These are phyloP conservation scores for Aspergillus latus DNA, from an alignment of 2,329 filamentous ascomycete genomes.

Conservation along the genomic window DNA sequence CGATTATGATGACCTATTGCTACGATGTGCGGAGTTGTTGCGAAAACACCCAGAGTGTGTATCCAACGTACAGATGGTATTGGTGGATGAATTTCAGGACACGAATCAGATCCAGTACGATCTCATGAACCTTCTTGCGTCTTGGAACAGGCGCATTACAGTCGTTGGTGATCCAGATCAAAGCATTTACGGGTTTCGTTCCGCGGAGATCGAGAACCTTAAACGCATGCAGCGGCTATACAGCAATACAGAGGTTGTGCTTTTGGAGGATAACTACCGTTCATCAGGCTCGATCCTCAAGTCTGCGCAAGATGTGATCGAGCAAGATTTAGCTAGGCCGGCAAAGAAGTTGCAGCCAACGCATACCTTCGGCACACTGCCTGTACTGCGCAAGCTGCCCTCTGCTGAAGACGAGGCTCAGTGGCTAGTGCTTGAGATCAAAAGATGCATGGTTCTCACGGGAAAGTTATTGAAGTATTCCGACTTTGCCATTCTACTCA, in stretches of 20 bases:
- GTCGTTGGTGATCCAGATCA: constrained; percentile 97
- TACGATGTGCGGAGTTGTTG: constrained; percentile 79
- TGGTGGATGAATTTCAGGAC: constrained; percentile 98
- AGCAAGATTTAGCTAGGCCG: constrained; percentile 80
- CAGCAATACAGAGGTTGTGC: constrained; percentile 74
- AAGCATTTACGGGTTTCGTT: constrained; percentile 95
- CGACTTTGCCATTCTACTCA: constrained; percentile 84
- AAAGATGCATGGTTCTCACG: constrained; percentile 67
- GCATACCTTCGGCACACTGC: constrained; percentile 74
- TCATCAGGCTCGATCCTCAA: constrained; percentile 83
- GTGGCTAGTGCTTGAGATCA: constrained; percentile 86
- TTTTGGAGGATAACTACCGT: constrained; percentile 91
- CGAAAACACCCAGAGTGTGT: constrained; percentile 74
- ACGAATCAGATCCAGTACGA: constrained; percentile 95
- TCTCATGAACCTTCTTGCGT: constrained; percentile 83
- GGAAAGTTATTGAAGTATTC: constrained; percentile 70
- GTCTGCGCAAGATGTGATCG: constrained; percentile 79
- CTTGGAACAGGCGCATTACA: constrained; percentile 72
- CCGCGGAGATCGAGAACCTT: constrained; percentile 87
- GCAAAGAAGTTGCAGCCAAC: constrained; percentile 77
- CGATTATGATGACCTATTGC: constrained; percentile 90
- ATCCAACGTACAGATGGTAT: constrained; percentile 81
- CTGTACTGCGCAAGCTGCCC: constrained; percentile 74
- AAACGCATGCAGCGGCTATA: constrained; percentile 73
- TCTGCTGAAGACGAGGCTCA: constrained; percentile 71